Conservation (phyloP, 2,329 filamentous ascomycete species). For the Cladophialophora yegresii region DNA sequence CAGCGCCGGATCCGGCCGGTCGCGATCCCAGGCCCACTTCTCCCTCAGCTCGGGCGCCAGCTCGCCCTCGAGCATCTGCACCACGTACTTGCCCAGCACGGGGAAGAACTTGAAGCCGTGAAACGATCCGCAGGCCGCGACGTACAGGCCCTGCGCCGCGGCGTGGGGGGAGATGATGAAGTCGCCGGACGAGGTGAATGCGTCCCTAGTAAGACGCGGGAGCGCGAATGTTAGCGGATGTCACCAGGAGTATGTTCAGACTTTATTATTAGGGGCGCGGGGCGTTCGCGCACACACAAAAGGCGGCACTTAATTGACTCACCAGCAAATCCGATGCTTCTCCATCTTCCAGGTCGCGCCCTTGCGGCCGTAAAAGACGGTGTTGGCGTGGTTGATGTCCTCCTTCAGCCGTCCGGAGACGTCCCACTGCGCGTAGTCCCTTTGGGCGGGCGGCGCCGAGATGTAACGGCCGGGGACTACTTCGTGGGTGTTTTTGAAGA, state of each 20-base stretch:
- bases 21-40: constrained; percentile 58
- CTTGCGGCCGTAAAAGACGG: constrained; percentile 62
- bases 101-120: constrained; percentile 58
- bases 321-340: constrained; percentile 69
- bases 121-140: constrained; percentile 50
- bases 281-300: too few species aligned
- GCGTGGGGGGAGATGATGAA: constrained; percentile 53
- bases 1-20: constrained; percentile 55
- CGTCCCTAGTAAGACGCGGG: constrained; percentile 55
- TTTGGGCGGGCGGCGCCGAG: constrained; percentile 58
- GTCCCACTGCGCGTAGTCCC: constrained; percentile 66
- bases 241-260: neutral
- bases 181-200: constrained; percentile 61
- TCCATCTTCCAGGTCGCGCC: constrained; percentile 60
- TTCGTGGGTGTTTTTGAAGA: constrained; percentile 60
- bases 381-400: constrained; percentile 60
- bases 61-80: constrained; percentile 50
- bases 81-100: constrained; percentile 55
- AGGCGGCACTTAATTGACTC: constrained; percentile 35
- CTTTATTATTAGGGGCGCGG: too few species aligned
- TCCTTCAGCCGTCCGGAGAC: constrained; percentile 58
- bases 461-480: constrained; percentile 56
- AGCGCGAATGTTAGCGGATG: neutral
- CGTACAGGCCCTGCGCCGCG: constrained; percentile 45
- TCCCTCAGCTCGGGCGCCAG: constrained; percentile 45